Conservation (phyloP, 2,329 filamentous ascomycete species). For the Aspergillus ochraceus region DNA sequence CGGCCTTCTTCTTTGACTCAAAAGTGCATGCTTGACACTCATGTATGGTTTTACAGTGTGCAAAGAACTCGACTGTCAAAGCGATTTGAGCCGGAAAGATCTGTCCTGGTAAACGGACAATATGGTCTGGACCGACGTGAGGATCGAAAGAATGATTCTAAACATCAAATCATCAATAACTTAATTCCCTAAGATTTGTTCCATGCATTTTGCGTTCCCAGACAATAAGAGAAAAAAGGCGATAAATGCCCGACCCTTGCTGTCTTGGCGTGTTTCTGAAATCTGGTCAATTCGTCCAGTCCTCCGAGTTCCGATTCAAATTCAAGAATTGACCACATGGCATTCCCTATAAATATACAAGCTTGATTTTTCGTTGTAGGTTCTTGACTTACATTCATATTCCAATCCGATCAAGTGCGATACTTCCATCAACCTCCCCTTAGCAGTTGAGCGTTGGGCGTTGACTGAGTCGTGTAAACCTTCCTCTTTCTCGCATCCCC, state of each 20-base stretch:
- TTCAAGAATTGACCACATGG: background rate
- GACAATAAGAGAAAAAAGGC: background rate
- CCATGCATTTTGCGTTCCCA: too few species aligned
- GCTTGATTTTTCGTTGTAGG: too few species aligned
- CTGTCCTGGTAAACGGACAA: constrained; percentile 15
- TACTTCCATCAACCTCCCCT: background rate
- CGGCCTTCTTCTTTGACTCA: background rate
- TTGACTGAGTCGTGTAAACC: constrained; percentile 7
- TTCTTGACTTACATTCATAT: too few species aligned
- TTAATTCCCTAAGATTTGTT: too few species aligned
- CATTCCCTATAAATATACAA: background rate
- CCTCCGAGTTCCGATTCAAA: background rate
- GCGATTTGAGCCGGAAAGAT: background rate
- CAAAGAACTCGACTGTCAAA: constrained; percentile 20
- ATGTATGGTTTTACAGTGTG: constrained; percentile 16
- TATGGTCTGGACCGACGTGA: background rate
- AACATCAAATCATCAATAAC: too few species aligned
- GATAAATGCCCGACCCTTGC: background rate
- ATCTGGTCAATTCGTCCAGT: constrained; percentile 1
- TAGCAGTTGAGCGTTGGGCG: background rate
- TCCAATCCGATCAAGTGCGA: too few species aligned
- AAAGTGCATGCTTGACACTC: background rate
- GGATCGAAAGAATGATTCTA: background rate
- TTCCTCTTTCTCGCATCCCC: constrained; percentile 13
- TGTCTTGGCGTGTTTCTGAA: constrained; percentile 4